These are phyloP conservation scores for Nidula niveotomentosa DNA, from an alignment of 1,284 basidiomycete species.

Conservation along the genomic window DNA sequence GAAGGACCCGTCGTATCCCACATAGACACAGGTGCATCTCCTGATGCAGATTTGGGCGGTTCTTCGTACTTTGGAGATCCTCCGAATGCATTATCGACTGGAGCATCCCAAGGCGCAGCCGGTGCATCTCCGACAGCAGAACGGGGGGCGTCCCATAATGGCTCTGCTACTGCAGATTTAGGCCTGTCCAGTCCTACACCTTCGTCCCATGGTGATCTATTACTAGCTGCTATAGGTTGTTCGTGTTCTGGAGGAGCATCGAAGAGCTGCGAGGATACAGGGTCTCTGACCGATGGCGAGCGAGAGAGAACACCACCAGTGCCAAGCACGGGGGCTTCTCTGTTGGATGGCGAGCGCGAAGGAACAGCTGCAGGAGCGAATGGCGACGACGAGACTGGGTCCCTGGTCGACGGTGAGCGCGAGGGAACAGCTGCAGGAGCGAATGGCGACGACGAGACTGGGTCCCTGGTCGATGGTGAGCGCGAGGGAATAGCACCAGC, in stretches of 20 bases:
- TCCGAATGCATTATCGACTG: not conserved
- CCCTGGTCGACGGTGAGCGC: not conserved
- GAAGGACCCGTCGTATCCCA: no score
- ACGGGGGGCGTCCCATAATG: conserved; percentile 9
- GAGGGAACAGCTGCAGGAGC: not conserved
- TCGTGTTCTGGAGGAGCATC: no score
- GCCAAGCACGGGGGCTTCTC: no score
- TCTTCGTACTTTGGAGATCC: no score
- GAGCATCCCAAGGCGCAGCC: conserved; percentile 2
- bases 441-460: not conserved
- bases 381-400: not conserved
- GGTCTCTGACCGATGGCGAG: no score
- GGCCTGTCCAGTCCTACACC: not conserved
- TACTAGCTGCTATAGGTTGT: no score
- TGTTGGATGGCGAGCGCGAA: not conserved
- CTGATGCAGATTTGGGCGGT: conserved; percentile 1
- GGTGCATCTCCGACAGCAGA: conserved; percentile 13
- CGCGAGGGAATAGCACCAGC: not conserved
- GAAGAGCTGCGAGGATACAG: no score
- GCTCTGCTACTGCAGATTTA: not conserved
- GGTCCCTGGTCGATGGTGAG: not conserved
- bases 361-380: not conserved
- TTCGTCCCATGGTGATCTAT: not conserved
- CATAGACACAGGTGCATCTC: not conserved
- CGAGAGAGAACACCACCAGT: no score